Evolutionary conservation across 345 rosid species (phyloP).

Genomic region (Tarenaya hassleriana): DNA sequence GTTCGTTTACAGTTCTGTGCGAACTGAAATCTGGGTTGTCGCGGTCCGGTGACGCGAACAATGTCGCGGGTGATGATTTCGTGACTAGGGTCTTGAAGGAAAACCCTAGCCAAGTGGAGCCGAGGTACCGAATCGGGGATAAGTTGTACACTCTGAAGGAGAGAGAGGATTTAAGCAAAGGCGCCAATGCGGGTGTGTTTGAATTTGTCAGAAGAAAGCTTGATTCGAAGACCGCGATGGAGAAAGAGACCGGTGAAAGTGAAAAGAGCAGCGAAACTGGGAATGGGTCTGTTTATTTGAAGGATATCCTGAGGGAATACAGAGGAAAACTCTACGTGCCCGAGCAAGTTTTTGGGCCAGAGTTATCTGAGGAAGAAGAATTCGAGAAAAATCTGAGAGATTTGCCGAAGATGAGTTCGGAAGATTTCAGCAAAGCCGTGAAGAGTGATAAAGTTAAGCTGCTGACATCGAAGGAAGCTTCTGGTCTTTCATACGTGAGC

Average conservation of each 20-base stretch:
- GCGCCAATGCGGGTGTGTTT: conserved; percentile 33
- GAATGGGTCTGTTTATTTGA: conserved; percentile 55
- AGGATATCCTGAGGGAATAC: conserved; percentile 67
- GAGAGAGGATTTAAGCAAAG: conserved; percentile 42
- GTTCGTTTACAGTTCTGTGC: conserved; percentile 48
- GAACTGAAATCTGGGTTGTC: conserved; percentile 29
- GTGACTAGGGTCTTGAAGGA: conserved; percentile 63
- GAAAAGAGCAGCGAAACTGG: conserved; percentile 22
- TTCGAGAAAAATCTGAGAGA: conserved; percentile 53
- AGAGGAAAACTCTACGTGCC: conserved; percentile 90
- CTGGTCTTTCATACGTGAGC: conserved; percentile 20
- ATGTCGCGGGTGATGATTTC: conserved; percentile 43
- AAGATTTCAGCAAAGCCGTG: conserved; percentile 63
- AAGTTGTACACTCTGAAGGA: conserved; percentile 58
- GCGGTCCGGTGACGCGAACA: conserved; percentile 26
- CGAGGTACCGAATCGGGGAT: conserved; percentile 50
- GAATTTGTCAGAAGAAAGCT: conserved; percentile 39
- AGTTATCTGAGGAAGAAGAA: conserved; percentile 67
- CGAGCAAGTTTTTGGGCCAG: conserved; percentile 67
- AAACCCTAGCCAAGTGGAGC: conserved; percentile 81
- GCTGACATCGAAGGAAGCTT: conserved; percentile 59
- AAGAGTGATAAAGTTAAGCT: conserved; percentile 58
- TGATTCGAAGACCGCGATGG: conserved; percentile 30
- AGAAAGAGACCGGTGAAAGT: conserved; percentile 22
- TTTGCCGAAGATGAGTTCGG: conserved; percentile 66